Evolutionary conservation across 441 rosid species (phyloP).

Genomic region (Geranium incanum): DNA sequence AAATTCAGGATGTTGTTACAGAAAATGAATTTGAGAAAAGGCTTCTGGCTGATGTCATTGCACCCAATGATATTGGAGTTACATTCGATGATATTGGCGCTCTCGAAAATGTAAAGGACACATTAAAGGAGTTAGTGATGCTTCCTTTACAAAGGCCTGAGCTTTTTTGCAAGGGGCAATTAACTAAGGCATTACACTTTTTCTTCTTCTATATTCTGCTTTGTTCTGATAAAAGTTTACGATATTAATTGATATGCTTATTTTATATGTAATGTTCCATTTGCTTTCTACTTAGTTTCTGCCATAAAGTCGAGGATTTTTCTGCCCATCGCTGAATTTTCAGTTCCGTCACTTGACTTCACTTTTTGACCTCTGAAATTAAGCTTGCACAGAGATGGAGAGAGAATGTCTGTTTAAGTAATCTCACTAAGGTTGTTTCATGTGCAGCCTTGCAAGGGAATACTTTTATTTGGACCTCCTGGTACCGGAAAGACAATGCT

Average conservation of each 20-base stretch:
- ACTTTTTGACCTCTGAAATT: neutral
- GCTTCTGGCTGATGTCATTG: constrained; percentile 88
- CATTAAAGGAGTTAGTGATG: constrained; percentile 97
- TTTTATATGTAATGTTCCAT: neutral
- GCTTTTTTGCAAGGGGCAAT: constrained; percentile 90
- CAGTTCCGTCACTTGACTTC: neutral
- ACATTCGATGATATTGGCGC: constrained; percentile 97
- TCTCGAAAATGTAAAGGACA: constrained; percentile 92
- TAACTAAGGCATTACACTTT: constrained; percentile 58
- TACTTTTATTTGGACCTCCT: constrained; percentile 95
- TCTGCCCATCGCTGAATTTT: neutral
- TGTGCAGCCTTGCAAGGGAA: constrained; percentile 87
- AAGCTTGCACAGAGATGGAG: neutral
- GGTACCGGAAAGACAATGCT: constrained; percentile 99
- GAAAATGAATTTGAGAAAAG: constrained; percentile 98
- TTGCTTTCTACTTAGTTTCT: neutral
- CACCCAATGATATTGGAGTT: constrained; percentile 90
- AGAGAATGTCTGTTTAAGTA: neutral
- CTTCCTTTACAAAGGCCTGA: constrained; percentile 99
- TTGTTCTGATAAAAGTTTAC: neutral
- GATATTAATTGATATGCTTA: neutral
- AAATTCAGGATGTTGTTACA: constrained; percentile 81
- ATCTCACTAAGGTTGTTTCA: constrained; percentile 4
- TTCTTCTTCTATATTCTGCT: neutral
- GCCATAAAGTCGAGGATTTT: neutral